Evolutionary conservation across 2,329 filamentous ascomycete genomes (phyloP), one percentile per base, ranked within the genome.

Genomic region (Lecanicillium sp.): DNA sequence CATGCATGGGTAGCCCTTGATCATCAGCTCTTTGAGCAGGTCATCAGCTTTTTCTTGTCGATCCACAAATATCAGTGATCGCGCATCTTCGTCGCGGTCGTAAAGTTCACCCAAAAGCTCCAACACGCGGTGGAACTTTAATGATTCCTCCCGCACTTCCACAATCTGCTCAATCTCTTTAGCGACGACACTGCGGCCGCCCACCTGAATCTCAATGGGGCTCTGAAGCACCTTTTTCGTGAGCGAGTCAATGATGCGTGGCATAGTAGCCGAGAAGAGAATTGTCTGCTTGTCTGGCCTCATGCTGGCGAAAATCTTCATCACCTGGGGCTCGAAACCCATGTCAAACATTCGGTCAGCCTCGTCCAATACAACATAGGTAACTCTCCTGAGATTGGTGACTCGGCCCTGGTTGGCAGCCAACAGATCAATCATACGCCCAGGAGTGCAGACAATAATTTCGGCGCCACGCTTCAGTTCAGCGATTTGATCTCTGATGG

Each of bases 321-420:
- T 92, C 38, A 98, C 89, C 59, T 98, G 92, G 3, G 92, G 90
- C 62, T 95, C 90, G 55, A 98, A 98, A 12, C 92, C 92, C 92
- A 98, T 96, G 59, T 98, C 92, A 57, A 96, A 95, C 92, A 98
- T 96, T 45, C 92, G 83, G 62, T 98, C 92, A 34, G 92, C 92
- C 64, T 98, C 92, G 56, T 98, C 92, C 29, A 98, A 75, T 9
- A 98, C 92, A 17, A 95, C 80, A 57, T 96, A 98, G 0, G 87
- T 92, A 11, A 95, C 86, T 46, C 92, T 77, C 49, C 76, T 80
- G 41, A 98, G 70, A 53, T 94, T 96, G 11, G 90, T 94, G 9
- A 96, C 89, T 45, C 89, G 79, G n/a, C 90, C 90, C 48, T 85
- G 83, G 56, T 96, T 98, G 37, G 89, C 88, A 29, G 88, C 86